A percentile compares a stretch with the other conserved stretches of the same genome.
phyloP scores from a whole-genome alignment of 2,329 filamentous ascomycete species.

The Apiospora arundinis region DNA sequence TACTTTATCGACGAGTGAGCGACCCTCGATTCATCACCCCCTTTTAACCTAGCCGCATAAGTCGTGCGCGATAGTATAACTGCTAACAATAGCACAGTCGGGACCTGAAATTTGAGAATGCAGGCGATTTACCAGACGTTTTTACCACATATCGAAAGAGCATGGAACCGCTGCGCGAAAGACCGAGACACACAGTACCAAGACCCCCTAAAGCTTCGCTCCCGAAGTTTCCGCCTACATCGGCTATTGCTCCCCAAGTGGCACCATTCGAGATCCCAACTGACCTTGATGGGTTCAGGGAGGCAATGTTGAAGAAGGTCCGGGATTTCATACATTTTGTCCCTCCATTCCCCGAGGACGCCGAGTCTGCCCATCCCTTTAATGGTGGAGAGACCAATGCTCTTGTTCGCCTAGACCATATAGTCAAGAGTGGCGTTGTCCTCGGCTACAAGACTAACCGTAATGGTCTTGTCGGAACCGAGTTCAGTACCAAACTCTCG shows the following conservation, averaged over 20 bases:
- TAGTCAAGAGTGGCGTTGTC: constrained; percentile 58
- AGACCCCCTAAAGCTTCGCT: constrained; percentile 57
- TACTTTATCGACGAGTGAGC: constrained; percentile 81
- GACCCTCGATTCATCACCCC: not conserved
- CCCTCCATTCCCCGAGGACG: constrained; percentile 58
- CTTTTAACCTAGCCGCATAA: not conserved
- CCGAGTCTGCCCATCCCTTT: constrained; percentile 69
- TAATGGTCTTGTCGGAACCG: constrained; percentile 72
- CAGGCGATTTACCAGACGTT: constrained; percentile 71
- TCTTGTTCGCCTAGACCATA: constrained; percentile 64
- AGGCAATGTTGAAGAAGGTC: constrained; percentile 64
- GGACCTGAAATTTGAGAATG: constrained; percentile 64
- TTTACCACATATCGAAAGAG: constrained; percentile 79
- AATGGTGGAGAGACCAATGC: constrained; percentile 70
- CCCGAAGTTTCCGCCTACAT: constrained; percentile 59
- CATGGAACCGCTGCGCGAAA: constrained; percentile 72
- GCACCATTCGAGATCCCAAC: constrained; percentile 69
- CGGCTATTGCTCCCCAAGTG: constrained; percentile 62
- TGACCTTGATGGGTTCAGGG: constrained; percentile 57
- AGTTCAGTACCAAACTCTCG: constrained; percentile 79
- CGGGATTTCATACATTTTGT: constrained; percentile 55
- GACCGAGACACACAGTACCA: constrained; percentile 64
- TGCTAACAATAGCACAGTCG: constrained; percentile 55
- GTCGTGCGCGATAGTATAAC: constrained; percentile 18
- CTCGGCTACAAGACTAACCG: constrained; percentile 72